Base-by-base conservation (phyloP, 371 early-diverging fungal genomes). In the Rhizopus delemar region DNA sequence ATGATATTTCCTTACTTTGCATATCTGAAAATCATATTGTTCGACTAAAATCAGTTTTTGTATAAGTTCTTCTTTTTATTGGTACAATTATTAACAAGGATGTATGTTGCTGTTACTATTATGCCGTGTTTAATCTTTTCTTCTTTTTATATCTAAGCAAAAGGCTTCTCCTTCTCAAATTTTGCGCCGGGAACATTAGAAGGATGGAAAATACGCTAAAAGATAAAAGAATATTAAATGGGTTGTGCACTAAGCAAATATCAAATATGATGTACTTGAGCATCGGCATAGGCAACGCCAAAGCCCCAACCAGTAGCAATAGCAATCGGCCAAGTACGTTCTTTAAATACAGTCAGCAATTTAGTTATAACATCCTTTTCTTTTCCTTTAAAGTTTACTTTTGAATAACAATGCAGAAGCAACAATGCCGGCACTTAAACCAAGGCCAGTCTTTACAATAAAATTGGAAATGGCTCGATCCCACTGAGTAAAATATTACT, bases 271-370 rank as follows among this genome's bases (percentile, higher is more conserved):
- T 28, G 66, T 77, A 80, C 80, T 78, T 92, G 89, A 66, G 93
- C 93, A 56, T 95, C 92, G 46, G 93, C 90, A 66, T 92, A 88
- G 35, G 96, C 90, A 29, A 89, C 83, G 56, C 96, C 96, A 41
- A 92, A 82, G 38, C 92, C 94, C 64, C 92, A 88, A 41, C 96
- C 94, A 35, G 93, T 91, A 31, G 89, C 81, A 59, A 93, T 81
- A 48, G 92, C 89, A 66, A 95, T 91, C 41, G 96, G 96, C 94
- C 94, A 93, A 50, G 81, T 85, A 66, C 92, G 87, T 79, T 89
- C 91, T 93, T 38, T 33, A 34, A 57, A 45, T 35, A 28, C 58
- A 16, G 13, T 36, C 32, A 32, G 13, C n/a, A 56, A 48, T 50
- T 48, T 5, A 12, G 31, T 11, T 33, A 8, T 51, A 11, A 55